Evolutionary conservation across 2,329 filamentous ascomycete genomes (phyloP).

Genomic region (Fusarium sp.): DNA sequence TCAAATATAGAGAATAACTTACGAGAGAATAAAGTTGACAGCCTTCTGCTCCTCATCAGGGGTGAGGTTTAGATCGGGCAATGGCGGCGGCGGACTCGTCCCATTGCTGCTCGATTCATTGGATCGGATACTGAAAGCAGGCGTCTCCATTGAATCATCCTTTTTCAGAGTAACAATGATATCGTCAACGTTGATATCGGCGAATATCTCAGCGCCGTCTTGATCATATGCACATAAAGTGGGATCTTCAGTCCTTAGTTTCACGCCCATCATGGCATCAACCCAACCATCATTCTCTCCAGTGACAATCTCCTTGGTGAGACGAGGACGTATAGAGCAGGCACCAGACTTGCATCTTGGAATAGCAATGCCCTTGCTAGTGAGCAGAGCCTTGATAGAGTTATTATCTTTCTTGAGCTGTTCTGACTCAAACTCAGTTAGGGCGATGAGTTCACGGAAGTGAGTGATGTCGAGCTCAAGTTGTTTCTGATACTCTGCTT

Average conservation of each 20-base stretch:
- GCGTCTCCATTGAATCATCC: conserved; percentile 58
- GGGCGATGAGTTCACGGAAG: conserved; percentile 62
- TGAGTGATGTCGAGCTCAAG: conserved; percentile 65
- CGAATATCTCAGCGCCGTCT: conserved; percentile 49
- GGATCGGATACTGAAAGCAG: conserved; percentile 59
- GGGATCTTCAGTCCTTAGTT: conserved; percentile 1
- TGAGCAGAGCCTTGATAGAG: conserved; percentile 55
- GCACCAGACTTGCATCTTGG: conserved; percentile 22
- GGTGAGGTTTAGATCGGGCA: conserved; percentile 49
- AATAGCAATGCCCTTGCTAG: conserved; percentile 43
- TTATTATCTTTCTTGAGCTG: conserved; percentile 60
- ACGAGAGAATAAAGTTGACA: conserved; percentile 69
- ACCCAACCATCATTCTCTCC: conserved; percentile 36
- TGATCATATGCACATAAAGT: conserved; percentile 9
- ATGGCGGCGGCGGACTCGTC: conserved; percentile 36
- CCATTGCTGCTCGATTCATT: conserved; percentile 40
- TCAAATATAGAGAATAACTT: conserved; percentile 39
- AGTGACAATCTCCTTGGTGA: conserved; percentile 2
- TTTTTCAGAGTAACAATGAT: conserved; percentile 59
- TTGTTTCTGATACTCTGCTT: conserved; percentile 67
- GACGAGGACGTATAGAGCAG: conserved; percentile 14
- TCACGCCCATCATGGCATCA: conserved; percentile 33
- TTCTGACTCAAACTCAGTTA: conserved; percentile 56
- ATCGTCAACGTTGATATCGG: conserved; percentile 54
- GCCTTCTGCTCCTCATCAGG: conserved; percentile 59